phyloP scores from a whole-genome alignment of 345 rosid species.

The Citrus sp. region DNA sequence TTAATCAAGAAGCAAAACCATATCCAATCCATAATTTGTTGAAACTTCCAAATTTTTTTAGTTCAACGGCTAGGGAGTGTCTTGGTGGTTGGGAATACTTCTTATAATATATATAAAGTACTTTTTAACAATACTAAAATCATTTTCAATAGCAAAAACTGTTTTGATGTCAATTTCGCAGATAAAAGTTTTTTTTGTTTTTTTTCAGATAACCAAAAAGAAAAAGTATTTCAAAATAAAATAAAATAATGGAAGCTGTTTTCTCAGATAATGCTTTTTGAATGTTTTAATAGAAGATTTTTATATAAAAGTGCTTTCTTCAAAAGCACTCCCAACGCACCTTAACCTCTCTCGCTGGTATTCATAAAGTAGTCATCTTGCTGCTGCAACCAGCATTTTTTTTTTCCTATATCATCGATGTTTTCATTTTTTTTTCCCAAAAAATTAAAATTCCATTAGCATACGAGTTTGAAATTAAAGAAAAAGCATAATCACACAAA shows the following conservation, averaged over 20 bases:
- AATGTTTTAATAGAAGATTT: not conserved
- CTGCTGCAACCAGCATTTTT: not conserved
- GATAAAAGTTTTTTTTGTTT: not conserved
- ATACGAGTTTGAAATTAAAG: not conserved
- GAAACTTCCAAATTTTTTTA: not conserved
- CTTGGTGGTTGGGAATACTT: not conserved
- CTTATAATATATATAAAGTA: not conserved
- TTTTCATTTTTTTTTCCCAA: too few relatives aligned
- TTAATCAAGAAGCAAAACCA: not conserved
- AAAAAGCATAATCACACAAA: not conserved
- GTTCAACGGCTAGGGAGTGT: not conserved
- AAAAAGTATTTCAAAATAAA: not conserved
- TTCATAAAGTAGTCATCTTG: not conserved
- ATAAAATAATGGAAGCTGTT: not conserved
- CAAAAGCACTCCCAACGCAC: not conserved
- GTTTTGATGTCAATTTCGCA: not conserved
- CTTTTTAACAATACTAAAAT: not conserved
- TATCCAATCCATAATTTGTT: not conserved
- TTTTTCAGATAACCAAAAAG: not conserved
- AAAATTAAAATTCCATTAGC: not conserved
- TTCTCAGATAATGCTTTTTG: not conserved
- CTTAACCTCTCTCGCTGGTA: not conserved
- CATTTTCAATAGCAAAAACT: not conserved
- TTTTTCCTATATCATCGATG: not conserved
- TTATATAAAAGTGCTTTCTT: not conserved